A percentile compares a stretch with the other conserved stretches of the same genome.
Evolutionary conservation across 2,329 filamentous ascomycete species (phyloP).

Genomic region (Scedosporium minutisporum): DNA sequence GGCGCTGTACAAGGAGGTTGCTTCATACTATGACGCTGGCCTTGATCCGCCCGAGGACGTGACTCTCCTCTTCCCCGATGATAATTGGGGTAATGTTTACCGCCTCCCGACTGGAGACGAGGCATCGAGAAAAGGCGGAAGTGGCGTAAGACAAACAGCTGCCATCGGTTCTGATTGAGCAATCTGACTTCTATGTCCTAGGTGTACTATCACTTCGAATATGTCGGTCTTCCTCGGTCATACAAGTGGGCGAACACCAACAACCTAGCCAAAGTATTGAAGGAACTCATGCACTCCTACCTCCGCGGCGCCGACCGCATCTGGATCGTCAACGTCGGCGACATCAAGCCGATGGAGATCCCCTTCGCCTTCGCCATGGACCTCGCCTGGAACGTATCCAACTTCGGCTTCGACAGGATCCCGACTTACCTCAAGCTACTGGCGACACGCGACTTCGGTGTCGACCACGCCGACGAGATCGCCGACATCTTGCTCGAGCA

Average conservation of each 20-base stretch:
- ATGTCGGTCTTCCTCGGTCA: constrained; percentile 35
- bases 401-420: constrained; percentile 29
- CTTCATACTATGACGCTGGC: constrained; percentile 48
- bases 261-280: constrained; percentile 28
- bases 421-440: constrained; percentile 10
- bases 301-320: constrained; percentile 46
- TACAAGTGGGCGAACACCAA: constrained; percentile 53
- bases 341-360: constrained; percentile 51
- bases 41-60: constrained; percentile 46
- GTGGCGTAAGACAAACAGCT: constrained; percentile 29
- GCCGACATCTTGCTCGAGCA: constrained; percentile 45
- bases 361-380: constrained; percentile 48
- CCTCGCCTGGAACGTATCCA: constrained; percentile 34
- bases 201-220: constrained; percentile 49
- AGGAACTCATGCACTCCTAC: constrained; percentile 41
- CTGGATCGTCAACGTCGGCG: constrained; percentile 57
- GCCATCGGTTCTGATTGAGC: not conserved
- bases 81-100: constrained; percentile 50
- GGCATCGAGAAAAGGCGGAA: constrained; percentile 43
- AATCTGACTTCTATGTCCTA: constrained; percentile 14
- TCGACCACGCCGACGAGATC: constrained; percentile 40
- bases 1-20: constrained; percentile 54
- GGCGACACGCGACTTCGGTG: constrained; percentile 39
- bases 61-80: constrained; percentile 50
- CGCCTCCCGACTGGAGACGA: constrained; percentile 45